phyloP scores from a whole-genome alignment of 257 asterid genomes.

The Capsicum chinense region DNA sequence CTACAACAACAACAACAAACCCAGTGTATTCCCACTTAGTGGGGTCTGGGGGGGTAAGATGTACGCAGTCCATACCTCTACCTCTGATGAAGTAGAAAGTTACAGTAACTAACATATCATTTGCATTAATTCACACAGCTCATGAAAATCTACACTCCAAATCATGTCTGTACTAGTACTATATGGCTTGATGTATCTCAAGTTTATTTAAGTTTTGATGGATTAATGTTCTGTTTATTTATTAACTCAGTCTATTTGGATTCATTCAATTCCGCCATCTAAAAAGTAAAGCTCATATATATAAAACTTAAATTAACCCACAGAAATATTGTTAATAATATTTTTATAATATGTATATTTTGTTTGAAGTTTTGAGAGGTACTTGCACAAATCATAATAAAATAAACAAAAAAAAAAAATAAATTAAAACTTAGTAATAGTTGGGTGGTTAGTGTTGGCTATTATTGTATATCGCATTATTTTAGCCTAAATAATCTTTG shows the following conservation, averaged over 20 bases:
- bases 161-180: slow-evolving; percentile 22
- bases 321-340: neutral
- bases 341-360: neutral
- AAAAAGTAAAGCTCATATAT: neutral
- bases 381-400: neutral
- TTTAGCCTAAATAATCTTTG: neutral
- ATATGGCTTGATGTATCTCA: neutral
- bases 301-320: neutral
- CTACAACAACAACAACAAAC: too few species aligned
- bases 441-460: neutral
- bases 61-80: too few species aligned
- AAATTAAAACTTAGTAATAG: too few species aligned
- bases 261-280: neutral
- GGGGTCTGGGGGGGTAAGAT: too few species aligned
- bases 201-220: neutral
- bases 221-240: neutral
- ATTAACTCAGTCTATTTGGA: neutral
- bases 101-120: neutral
- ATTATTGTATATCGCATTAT: neutral
- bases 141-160: slow-evolving; percentile 6
- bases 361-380: too few species aligned
- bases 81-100: too few species aligned
- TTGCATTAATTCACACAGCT: slow-evolving; percentile 23
- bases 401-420: too few species aligned
- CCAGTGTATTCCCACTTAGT: too few species aligned